Evolutionary conservation across 1,139 yeast genomes (phyloP), one percentile per base, ranked within the genome.

Genomic region (Pichia sp.): DNA sequence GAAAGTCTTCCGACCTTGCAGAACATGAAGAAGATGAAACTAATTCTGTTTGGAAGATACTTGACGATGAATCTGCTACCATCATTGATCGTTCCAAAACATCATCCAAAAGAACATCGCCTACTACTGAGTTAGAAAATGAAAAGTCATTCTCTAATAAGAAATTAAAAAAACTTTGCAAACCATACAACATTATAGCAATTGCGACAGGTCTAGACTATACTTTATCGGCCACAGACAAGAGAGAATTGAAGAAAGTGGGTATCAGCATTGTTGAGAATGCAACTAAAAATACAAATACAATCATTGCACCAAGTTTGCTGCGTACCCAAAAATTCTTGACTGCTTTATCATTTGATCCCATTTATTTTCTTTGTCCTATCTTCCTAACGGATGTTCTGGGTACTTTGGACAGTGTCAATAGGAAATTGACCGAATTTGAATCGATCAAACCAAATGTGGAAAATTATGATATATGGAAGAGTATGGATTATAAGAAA

Each of bases 251-350:
- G 29, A 55, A 53, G 16, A 56, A 57, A 32, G 49, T 69, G 10
- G 79, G 79, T 0, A 64, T 75, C 29, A 56, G 54, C 23, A 60
- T 73, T 10, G 72, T 73, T 11, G 70, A 68, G 37, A 72, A 77
- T 9, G 81, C 37, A 5, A 44, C 40, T 29, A 48, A 49, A 10
- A 51, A 49, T 26, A 42, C 59, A 26, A 61, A 61, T 41, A 60
- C 64, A 42, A 67, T 84, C 8, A 69, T 90, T 23, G 92, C 97
- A 0, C 95, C 97, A 1, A 78, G 79, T 50, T 72, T 83, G 10
- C 62, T 84, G 54, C 73, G 97, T 52, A 92, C 97, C 0, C 95
- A 85, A 49, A 92, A 92, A 63, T 90, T 90, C 57, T 69, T 92
- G 34, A 62, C 67, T 33, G 66, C 74, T 1, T 54, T 75, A 45